Conservation (phyloP, 345 rosid species). For the Eucalyptus pauciflora region DNA sequence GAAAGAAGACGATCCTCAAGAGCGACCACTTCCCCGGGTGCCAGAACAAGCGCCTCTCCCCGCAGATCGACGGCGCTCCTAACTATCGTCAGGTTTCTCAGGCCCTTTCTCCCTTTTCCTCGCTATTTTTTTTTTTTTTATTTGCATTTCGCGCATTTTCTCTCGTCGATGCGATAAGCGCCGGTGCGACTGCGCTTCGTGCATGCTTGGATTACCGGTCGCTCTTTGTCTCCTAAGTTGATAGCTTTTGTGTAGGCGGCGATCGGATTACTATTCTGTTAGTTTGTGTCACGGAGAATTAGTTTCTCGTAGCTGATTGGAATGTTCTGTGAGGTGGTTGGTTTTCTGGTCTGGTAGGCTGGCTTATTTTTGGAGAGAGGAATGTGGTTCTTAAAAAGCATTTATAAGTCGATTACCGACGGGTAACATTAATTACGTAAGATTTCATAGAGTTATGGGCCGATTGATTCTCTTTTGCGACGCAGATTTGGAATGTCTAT, state of each 20-base stretch:
- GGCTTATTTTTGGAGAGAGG: not conserved
- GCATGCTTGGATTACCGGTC: not conserved
- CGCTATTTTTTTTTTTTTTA: not conserved
- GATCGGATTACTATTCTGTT: not conserved
- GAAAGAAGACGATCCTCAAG: constrained; percentile 90
- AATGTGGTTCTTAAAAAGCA: not conserved
- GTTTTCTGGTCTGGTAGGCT: not conserved
- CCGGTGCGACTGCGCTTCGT: not conserved
- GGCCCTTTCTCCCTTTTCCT: not conserved
- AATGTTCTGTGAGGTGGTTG: not conserved
- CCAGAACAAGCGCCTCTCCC: constrained; percentile 80
- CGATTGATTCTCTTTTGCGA: not conserved
- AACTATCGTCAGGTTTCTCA: constrained; percentile 81
- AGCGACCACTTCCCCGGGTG: constrained; percentile 98
- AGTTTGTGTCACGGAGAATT: not conserved
- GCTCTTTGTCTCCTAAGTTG: not conserved
- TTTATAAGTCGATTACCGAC: not conserved
- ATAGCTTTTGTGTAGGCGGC: not conserved
- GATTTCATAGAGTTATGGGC: not conserved
- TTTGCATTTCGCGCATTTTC: not conserved
- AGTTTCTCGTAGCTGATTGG: not conserved
- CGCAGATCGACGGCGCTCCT: constrained; percentile 93
- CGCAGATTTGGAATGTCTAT: not conserved
- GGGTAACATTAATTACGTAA: not conserved
- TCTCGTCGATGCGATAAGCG: not conserved